These are phyloP conservation scores for Jacaranda mimosifolia DNA, from an alignment of 257 asterid genomes.

Conservation along the genomic window DNA sequence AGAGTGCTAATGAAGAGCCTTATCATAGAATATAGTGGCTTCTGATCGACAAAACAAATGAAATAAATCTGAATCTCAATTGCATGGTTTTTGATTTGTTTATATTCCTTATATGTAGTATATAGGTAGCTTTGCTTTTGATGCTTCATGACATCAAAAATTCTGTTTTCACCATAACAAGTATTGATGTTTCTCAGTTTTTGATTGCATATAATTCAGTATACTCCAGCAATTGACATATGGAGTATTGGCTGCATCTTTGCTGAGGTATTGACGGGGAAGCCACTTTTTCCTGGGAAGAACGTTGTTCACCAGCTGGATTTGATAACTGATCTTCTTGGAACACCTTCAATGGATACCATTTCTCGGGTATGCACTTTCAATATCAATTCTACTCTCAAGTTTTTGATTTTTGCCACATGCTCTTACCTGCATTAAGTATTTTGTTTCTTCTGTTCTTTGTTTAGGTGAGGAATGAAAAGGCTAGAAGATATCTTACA, in stretches of 20 bases:
- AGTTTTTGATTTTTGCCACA: neutral
- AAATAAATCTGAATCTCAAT: neutral
- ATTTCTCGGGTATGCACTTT: conserved; percentile 65
- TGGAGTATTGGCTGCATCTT: conserved; percentile 98
- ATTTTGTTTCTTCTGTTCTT: conserved; percentile 23
- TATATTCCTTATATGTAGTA: neutral
- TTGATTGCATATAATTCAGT: conserved; percentile 54
- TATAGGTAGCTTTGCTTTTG: conserved; percentile 7
- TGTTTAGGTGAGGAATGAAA: conserved; percentile 83
- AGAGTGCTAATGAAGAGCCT: neutral
- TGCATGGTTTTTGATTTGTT: conserved; percentile 5
- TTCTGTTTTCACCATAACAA: conserved; percentile 8
- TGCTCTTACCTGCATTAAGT: conserved; percentile 7
- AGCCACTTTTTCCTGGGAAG: conserved; percentile 90
- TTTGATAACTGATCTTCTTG: conserved; percentile 89
- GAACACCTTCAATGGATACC: conserved; percentile 87
- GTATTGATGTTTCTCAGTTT: conserved; percentile 16
- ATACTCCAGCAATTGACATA: conserved; percentile 93
- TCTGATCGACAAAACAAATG: neutral
- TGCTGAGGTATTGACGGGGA: conserved; percentile 91
- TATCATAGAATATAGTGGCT: neutral
- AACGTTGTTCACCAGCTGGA: conserved; percentile 94
- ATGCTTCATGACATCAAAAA: neutral
- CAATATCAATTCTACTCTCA: conserved; percentile 4
- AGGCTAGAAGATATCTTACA: conserved; percentile 85